A percentile compares a stretch with the other conserved stretches of the same genome.
These are phyloP conservation scores for Elsinoe arachidis DNA, from an alignment of 2,329 filamentous ascomycete genomes.

Conservation along the genomic window DNA sequence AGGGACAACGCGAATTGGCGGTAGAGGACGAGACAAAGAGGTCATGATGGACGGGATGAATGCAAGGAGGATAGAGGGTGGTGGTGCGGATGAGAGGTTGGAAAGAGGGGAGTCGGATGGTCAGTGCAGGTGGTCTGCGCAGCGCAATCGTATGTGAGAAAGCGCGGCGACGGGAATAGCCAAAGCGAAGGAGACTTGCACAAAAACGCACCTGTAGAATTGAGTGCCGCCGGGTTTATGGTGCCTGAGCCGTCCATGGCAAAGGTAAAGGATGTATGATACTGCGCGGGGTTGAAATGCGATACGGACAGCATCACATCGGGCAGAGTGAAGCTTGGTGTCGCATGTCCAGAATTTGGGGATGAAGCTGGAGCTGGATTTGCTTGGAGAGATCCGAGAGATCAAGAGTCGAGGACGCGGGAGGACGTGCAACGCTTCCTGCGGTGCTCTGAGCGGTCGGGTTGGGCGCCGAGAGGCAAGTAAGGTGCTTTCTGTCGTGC, in stretches of 20 bases:
- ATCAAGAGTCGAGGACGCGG: not conserved
- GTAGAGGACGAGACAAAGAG: not conserved
- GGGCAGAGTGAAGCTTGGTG: slow-evolving; percentile 3
- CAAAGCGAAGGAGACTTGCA: not conserved
- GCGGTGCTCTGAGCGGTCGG: not conserved
- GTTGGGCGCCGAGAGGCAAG: slow-evolving; percentile 9
- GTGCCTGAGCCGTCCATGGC: slow-evolving; percentile 68
- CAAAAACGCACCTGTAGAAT: slow-evolving; percentile 56
- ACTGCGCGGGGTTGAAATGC: slow-evolving; percentile 24
- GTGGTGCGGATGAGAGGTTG: not conserved
- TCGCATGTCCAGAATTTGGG: not conserved
- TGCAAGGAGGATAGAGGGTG: slow-evolving; percentile 1
- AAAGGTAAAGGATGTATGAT: slow-evolving; percentile 23
- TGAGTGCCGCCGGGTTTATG: slow-evolving; percentile 83
- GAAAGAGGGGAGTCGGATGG: slow-evolving; percentile 5
- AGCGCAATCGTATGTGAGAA: not conserved
- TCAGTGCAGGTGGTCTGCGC: slow-evolving; percentile 12
- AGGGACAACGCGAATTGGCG: not conserved
- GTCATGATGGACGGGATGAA: slow-evolving; percentile 10
- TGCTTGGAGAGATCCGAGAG: not conserved
- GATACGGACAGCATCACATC: slow-evolving; percentile 32
- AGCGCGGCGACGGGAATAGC: not conserved
- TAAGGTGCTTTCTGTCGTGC: not conserved
- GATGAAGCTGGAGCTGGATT: not conserved
- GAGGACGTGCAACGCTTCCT: not conserved